phyloP scores from a whole-genome alignment of 176 grass and related monocot species.

The Triticum timopheevii region DNA sequence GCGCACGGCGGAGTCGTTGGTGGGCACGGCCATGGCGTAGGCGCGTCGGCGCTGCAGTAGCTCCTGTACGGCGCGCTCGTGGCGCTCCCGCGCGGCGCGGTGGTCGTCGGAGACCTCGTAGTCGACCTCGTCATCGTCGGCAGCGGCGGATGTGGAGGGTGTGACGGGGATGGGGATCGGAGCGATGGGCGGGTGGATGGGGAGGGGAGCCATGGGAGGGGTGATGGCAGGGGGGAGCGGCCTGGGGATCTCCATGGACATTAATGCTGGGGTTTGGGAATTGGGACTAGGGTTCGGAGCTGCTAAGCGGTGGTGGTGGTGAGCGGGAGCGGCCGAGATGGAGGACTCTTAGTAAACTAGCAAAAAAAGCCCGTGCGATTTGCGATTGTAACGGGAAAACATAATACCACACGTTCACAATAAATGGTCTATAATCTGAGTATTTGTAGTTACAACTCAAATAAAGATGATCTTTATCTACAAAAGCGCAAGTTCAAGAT shows the following conservation, averaged over 20 bases:
- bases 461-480: no score
- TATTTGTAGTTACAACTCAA: no score
- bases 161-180: slow-evolving; percentile 44
- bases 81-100: no score
- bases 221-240: slow-evolving; percentile 7
- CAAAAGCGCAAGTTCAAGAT: no score
- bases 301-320: not conserved
- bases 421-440: no score
- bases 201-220: slow-evolving; percentile 40
- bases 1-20: no score
- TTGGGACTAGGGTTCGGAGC: slow-evolving; percentile 48
- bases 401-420: no score
- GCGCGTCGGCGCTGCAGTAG: no score
- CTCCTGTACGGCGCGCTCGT: no score
- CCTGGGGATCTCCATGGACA: slow-evolving; percentile 51
- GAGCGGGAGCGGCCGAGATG: not conserved
- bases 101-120: slow-evolving; percentile 10
- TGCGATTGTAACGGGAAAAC: no score
- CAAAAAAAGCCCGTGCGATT: no score
- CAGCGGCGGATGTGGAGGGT: slow-evolving; percentile 16
- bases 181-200: slow-evolving; percentile 52
- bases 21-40: no score
- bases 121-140: slow-evolving; percentile 38
- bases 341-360: not conserved
- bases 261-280: not conserved